These are phyloP conservation scores for Trichoderma endophyticum DNA, from an alignment of 2,329 filamentous ascomycete genomes.

Conservation along the genomic window DNA sequence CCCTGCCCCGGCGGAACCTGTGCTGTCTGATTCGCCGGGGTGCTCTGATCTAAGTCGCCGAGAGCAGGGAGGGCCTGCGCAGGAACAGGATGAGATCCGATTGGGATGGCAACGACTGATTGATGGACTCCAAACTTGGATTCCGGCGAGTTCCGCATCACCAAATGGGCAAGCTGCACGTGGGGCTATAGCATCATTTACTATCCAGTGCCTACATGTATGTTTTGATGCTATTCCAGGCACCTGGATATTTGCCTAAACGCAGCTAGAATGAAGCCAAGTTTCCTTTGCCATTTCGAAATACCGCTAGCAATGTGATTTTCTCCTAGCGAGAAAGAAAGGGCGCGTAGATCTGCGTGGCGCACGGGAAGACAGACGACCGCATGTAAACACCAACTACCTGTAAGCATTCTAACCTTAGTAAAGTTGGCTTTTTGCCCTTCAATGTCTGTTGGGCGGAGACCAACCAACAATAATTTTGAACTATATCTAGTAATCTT, in stretches of 20 bases:
- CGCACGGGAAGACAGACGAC: not conserved
- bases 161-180: not conserved
- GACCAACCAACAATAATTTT: not conserved
- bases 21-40: not conserved
- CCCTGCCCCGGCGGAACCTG: not conserved
- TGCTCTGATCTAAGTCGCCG: not conserved
- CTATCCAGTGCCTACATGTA: not conserved
- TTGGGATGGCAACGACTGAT: not conserved
- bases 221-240: not conserved
- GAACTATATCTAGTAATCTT: not conserved
- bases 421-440: not conserved
- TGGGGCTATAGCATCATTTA: not conserved
- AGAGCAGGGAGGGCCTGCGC: not conserved
- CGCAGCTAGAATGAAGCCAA: not conserved
- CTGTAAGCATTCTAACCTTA: not conserved
- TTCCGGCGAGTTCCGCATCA: not conserved
- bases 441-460: not conserved
- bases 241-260: not conserved
- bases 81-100: not conserved
- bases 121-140: constrained; percentile 12
- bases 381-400: not conserved
- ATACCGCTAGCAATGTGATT: not conserved
- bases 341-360: not conserved
- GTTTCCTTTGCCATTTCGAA: not conserved
- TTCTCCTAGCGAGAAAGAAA: not conserved